Percentiles rank a stretch among this genome's conserved stretches.
phyloP scores from a whole-genome alignment of 768 basidiomycete species.

The Crepidotus variabilis region DNA sequence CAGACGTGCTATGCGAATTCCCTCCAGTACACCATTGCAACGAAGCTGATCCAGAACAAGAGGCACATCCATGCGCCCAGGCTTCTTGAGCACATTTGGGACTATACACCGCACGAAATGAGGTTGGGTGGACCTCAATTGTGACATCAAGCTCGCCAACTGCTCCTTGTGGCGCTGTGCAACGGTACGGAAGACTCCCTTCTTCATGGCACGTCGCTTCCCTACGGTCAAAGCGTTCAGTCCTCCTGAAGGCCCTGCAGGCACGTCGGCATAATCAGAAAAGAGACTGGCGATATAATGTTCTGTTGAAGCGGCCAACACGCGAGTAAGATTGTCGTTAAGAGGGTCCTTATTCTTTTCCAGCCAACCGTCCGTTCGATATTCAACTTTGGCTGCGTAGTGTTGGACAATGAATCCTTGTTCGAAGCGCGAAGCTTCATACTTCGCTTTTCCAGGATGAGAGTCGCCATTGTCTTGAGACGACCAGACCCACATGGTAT shows the following conservation, averaged over 20 bases:
- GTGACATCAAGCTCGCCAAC: slow-evolving; percentile 84
- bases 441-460: slow-evolving; percentile 81
- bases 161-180: slow-evolving; percentile 96
- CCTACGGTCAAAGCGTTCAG: slow-evolving; percentile 41
- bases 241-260: slow-evolving; percentile 28
- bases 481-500: slow-evolving; percentile 65
- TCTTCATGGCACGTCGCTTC: slow-evolving; percentile 81
- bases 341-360: slow-evolving; percentile 99
- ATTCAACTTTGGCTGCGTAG: slow-evolving; percentile 96
- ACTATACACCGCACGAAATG: slow-evolving; percentile 99
- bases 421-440: slow-evolving; percentile 82
- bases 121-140: slow-evolving; percentile 90
- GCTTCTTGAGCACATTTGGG: slow-evolving; percentile 88
- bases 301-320: slow-evolving; percentile 80
- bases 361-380: slow-evolving; percentile 93
- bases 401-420: slow-evolving; percentile 95
- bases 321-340: slow-evolving; percentile 91
- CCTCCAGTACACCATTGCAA: slow-evolving; percentile 98
- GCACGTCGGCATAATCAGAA: slow-evolving; percentile 65
- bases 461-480: slow-evolving; percentile 49
- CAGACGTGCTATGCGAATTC: slow-evolving; percentile 94
- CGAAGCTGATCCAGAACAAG: slow-evolving; percentile 94
- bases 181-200: slow-evolving; percentile 95
- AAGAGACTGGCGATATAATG: slow-evolving; percentile 82
- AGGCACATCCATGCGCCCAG: slow-evolving; percentile 88